Evolutionary conservation across 495 filamentous ascomycete species (phyloP).

Genomic region (Hyaloscypha variabilis): DNA sequence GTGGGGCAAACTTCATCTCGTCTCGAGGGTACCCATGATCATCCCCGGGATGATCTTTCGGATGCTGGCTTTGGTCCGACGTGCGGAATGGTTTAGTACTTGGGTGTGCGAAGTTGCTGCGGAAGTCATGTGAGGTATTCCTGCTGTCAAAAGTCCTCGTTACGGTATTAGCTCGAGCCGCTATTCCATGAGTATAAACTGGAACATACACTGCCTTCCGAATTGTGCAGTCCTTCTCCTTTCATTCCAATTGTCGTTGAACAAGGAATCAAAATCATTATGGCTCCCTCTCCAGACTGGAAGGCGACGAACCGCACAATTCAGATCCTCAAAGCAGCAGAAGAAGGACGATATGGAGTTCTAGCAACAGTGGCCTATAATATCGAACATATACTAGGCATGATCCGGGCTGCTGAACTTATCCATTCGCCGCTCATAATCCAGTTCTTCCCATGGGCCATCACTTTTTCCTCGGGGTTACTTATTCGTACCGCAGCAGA

Average conservation of each 20-base stretch:
- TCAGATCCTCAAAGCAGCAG: slow-evolving; percentile 21
- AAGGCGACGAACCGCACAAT: slow-evolving; percentile 9
- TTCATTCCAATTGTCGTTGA: too few species aligned
- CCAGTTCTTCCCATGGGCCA: slow-evolving; percentile 70
- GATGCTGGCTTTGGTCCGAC: background rate
- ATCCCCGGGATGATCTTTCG: background rate
- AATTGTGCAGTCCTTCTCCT: too few species aligned
- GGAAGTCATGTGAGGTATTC: background rate
- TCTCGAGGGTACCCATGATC: background rate
- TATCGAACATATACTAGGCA: slow-evolving; percentile 61
- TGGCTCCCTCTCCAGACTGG: slow-evolving; percentile 15
- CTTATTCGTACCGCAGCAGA: slow-evolving; percentile 65
- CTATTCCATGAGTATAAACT: too few species aligned
- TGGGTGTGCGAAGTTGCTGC: background rate
- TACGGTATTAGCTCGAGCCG: too few species aligned
- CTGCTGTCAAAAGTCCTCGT: background rate
- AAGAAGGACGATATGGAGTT: slow-evolving; percentile 25
- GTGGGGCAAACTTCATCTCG: background rate
- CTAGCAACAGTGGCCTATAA: slow-evolving; percentile 24
- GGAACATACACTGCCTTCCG: too few species aligned
- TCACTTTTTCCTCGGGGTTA: slow-evolving; percentile 56
- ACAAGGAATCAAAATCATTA: background rate
- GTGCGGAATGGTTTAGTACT: background rate
- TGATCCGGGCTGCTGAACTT: slow-evolving; percentile 60
- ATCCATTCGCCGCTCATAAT: slow-evolving; percentile 64